Base-by-base conservation (phyloP, 148 eudicot genomes). In the Rhododendron henanense region DNA sequence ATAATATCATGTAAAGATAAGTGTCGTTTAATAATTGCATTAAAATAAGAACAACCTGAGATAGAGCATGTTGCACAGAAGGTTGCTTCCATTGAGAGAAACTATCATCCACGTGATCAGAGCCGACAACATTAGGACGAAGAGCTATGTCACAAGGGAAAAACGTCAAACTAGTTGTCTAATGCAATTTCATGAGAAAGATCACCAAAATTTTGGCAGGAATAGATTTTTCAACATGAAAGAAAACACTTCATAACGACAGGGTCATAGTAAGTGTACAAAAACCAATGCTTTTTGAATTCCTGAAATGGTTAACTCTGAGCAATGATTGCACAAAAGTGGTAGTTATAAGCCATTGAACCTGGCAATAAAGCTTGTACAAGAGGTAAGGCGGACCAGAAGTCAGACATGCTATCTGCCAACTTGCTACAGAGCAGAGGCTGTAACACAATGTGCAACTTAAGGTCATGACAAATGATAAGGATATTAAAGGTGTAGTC, bases 351-450 rank as follows among this genome's bases (percentile, higher is more conserved):
- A 53, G 84, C 33, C 85, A 85, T 79, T 81, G 57, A 92, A 71
- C 98, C 98, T 95, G 98, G 96, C 86, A 94, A 88, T 79, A 95
- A 90, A 73, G 98, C 96, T 90, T 95, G 98, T 89, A 93, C 87
- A 85, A 95, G 92, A 74, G 98, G 98, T 85, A 95, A 87, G 59
- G 93, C 91, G 85, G 91, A 86, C 98, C 95, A 93, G 90, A 95
- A 92, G 51, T 95, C 92, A 84, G 90, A 87, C 89, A 83, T 89
- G 82, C 89, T 87, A 85, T 87, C 91, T 55, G 93, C 92, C 87
- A 95, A 89, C 90, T 92, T 93, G 90, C 94, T 92, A 89, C 98
- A 95, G 85, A 90, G 92, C 86, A 86, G 83, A 77, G 94, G 90
- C 98, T 95, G 95, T 61, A 88, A 91, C 82, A 86, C 25, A 47